Evolutionary conservation across 441 rosid species (phyloP).

Genomic region (Dalechampia spathulata): DNA sequence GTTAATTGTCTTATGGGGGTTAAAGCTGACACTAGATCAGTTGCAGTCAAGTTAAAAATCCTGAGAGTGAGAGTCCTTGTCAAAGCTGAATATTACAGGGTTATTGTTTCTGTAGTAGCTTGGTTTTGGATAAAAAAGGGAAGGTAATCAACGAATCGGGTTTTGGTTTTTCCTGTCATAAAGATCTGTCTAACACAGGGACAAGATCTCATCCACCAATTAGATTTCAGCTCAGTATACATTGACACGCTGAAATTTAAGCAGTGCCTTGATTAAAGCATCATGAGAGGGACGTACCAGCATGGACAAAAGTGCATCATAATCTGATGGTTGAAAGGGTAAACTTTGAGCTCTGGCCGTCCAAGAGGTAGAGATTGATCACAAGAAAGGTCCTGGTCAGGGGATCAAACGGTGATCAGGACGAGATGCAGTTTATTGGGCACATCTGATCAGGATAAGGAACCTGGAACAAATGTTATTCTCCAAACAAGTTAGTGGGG

Average conservation of each 20-base stretch:
- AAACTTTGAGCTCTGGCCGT: slow-evolving; percentile 17
- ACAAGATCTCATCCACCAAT: not conserved
- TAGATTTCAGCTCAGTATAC: not conserved
- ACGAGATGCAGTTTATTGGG: slow-evolving; percentile 26
- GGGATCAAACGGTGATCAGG: slow-evolving; percentile 21
- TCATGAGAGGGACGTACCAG: not conserved
- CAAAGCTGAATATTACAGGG: too few relatives aligned
- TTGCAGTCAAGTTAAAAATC: too few relatives aligned
- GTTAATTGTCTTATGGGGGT: too few relatives aligned
- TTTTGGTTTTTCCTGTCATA: too few relatives aligned
- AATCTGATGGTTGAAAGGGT: slow-evolving; percentile 1
- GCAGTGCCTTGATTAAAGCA: too few relatives aligned
- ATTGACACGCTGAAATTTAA: too few relatives aligned
- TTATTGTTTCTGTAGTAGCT: too few relatives aligned
- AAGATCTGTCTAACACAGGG: not conserved
- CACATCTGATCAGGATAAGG: slow-evolving; percentile 14
- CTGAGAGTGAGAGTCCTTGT: too few relatives aligned
- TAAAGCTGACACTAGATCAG: too few relatives aligned
- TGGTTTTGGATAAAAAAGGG: too few relatives aligned
- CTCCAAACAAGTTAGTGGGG: slow-evolving; percentile 46
- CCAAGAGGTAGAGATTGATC: slow-evolving; percentile 9
- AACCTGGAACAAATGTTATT: slow-evolving; percentile 24
- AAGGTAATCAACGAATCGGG: too few relatives aligned
- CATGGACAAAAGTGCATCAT: not conserved
- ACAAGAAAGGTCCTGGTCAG: slow-evolving; percentile 14